Evolutionary conservation across 345 rosid species (phyloP), one percentile per base, ranked within the genome.

Genomic region (Rhodamnia argentea): DNA sequence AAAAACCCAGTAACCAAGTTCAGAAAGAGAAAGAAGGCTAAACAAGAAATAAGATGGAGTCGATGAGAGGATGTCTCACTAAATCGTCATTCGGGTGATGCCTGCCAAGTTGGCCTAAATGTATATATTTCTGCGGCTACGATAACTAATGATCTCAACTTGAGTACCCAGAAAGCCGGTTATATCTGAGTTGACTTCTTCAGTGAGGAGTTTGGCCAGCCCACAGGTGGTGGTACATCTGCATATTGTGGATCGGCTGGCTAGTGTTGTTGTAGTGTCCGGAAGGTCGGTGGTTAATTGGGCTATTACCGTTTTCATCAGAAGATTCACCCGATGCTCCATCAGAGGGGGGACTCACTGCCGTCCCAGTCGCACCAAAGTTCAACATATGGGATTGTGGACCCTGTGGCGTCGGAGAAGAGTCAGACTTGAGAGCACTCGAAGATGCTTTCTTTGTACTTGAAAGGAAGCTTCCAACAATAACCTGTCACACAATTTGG

Each of bases 401-500:
- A 83, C 84, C 84, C 40, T 60, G 64, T 52, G 90, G 88, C 22
- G 90, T 90, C 2, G 93, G 87, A n/a, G 94, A 92, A 10, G 93
- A 89, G 84, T 91, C 98, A n/a, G 96, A 89, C 89, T 90, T 92
- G 70, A 85, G 87, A 51, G 59, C 51, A n/a, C 42, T 91, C 22
- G 88, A 85, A 76, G 85, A 93, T 13, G 86, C 84, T 89, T 94
- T 97, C 88, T 91, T 97, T 53, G 89, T 92, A 59, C 92, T 96
- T 0, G 91, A 92, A 47, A 95, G 86, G 84, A 97, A 97, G 94
- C 99, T 96, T 85, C 99, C 99, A 52, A 96, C 93, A 75, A 96
- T 94, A 27, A 97, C 91, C 99, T 97, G 90, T 27, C 78, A 32
- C 24, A 4, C 78, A 62, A 83, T 59, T n/a, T 40, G 83, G 47